Evolutionary conservation across 2,329 filamentous ascomycete genomes (phyloP).

Genomic region (Fusarium metavorans): DNA sequence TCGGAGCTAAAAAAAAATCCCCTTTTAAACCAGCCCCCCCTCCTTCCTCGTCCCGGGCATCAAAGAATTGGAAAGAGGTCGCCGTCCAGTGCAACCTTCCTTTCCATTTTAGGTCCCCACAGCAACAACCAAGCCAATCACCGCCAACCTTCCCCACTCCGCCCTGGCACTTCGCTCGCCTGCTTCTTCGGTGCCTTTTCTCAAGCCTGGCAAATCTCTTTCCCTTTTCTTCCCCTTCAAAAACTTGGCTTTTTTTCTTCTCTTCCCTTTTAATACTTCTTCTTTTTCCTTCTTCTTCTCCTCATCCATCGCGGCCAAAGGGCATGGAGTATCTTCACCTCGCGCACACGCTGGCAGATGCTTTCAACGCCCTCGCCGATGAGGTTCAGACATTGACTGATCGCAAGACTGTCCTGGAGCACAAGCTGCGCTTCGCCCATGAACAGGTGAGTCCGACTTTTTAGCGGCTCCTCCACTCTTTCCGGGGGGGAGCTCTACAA

Average conservation of each 20-base stretch:
- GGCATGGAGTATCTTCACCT: constrained; percentile 55
- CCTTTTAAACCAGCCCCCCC: neutral
- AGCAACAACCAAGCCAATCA: constrained; percentile 18
- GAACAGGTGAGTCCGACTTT: constrained; percentile 67
- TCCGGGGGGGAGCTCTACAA: neutral
- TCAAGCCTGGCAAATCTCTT: constrained; percentile 36
- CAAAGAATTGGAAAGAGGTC: neutral
- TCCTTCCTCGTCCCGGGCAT: neutral
- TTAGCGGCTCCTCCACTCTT: constrained; percentile 2
- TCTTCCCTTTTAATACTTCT: constrained; percentile 9
- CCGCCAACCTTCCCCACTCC: constrained; percentile 17
- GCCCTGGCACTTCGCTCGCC: constrained; percentile 26
- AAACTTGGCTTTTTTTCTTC: constrained; percentile 12
- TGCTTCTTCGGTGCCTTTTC: constrained; percentile 26
- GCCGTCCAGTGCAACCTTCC: neutral
- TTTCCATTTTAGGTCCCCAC: constrained; percentile 2
- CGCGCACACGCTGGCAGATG: constrained; percentile 71
- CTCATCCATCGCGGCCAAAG: constrained; percentile 32
- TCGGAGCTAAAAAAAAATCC: constrained; percentile 11
- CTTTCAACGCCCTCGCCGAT: constrained; percentile 73
- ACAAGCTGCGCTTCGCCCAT: constrained; percentile 75
- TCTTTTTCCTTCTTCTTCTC: constrained; percentile 9
- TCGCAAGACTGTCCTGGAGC: constrained; percentile 73
- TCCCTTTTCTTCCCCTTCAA: constrained; percentile 26
- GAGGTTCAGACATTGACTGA: constrained; percentile 74